These are phyloP conservation scores for Solanum raphanifolium DNA, from an alignment of 257 asterid genomes.

Conservation along the genomic window DNA sequence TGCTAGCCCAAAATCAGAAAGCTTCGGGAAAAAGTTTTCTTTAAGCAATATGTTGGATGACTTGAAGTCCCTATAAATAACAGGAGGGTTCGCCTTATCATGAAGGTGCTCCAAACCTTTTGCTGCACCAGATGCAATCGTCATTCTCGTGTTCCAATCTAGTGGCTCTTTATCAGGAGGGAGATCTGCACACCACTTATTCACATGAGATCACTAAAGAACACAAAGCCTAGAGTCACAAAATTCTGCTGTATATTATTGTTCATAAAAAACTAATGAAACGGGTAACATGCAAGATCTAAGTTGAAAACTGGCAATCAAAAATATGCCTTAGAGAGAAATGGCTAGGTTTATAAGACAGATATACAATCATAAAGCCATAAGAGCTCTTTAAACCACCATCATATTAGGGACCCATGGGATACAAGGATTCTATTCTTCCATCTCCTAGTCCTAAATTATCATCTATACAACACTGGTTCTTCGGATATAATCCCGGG, in stretches of 20 bases:
- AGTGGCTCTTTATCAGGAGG: slow-evolving; percentile 82
- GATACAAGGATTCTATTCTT: not conserved
- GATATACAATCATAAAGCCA: not conserved
- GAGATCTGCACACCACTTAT: slow-evolving; percentile 43
- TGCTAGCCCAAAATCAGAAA: slow-evolving; percentile 96
- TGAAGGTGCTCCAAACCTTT: slow-evolving; percentile 95
- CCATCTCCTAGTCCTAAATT: not conserved
- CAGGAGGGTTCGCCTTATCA: slow-evolving; percentile 97
- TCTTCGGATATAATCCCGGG: not conserved
- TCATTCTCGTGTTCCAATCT: slow-evolving; percentile 98
- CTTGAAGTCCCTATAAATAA: slow-evolving; percentile 91
- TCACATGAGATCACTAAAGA: not conserved
- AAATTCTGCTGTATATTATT: not conserved
- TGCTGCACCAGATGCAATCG: slow-evolving; percentile 99
- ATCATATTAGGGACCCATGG: not conserved
- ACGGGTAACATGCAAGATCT: not conserved
- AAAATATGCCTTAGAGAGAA: not conserved
- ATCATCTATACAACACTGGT: not conserved
- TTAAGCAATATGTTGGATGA: slow-evolving; percentile 94
- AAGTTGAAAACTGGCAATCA: not conserved
- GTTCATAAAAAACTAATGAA: not conserved
- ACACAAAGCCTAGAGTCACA: not conserved
- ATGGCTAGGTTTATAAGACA: not conserved
- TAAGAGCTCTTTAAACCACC: not conserved
- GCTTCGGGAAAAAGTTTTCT: slow-evolving; percentile 72